Conservation (phyloP, 768 basidiomycete species). For the Tulasnella sp. region DNA sequence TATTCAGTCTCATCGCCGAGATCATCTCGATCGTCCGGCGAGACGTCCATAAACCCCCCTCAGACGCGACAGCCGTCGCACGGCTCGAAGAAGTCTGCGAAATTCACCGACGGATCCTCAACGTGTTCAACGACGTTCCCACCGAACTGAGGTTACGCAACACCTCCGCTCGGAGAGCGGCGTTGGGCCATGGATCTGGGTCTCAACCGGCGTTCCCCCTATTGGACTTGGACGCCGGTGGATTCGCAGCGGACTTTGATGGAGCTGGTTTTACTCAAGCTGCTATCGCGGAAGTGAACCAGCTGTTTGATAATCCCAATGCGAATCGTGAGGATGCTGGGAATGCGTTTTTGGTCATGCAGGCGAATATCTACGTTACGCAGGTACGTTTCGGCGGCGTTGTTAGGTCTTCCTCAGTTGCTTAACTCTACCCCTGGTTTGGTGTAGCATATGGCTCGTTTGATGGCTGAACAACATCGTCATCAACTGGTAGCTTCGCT, state of each 20-base stretch:
- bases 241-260: slow-evolving; percentile 12
- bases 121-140: slow-evolving; percentile 66
- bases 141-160: slow-evolving; percentile 52
- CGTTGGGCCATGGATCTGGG: neutral
- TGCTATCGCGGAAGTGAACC: slow-evolving; percentile 79
- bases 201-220: neutral
- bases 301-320: slow-evolving; percentile 87
- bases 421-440: neutral
- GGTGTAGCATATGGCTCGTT: slow-evolving; percentile 78
- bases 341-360: slow-evolving; percentile 86
- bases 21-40: slow-evolving; percentile 79
- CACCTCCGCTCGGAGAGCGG: neutral
- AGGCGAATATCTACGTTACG: slow-evolving; percentile 85
- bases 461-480: slow-evolving; percentile 85
- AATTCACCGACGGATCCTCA: slow-evolving; percentile 65
- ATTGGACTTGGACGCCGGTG: neutral
- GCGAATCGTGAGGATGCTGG: slow-evolving; percentile 79
- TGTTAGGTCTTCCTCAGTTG: too few relatives aligned
- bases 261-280: slow-evolving; percentile 64
- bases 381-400: slow-evolving; percentile 65
- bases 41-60: slow-evolving; percentile 76
- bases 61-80: slow-evolving; percentile 75
- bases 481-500: slow-evolving; percentile 69
- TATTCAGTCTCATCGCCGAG: slow-evolving; percentile 80
- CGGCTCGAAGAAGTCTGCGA: slow-evolving; percentile 77